Conservation (phyloP, 345 rosid species). For the Theobroma cacao region DNA sequence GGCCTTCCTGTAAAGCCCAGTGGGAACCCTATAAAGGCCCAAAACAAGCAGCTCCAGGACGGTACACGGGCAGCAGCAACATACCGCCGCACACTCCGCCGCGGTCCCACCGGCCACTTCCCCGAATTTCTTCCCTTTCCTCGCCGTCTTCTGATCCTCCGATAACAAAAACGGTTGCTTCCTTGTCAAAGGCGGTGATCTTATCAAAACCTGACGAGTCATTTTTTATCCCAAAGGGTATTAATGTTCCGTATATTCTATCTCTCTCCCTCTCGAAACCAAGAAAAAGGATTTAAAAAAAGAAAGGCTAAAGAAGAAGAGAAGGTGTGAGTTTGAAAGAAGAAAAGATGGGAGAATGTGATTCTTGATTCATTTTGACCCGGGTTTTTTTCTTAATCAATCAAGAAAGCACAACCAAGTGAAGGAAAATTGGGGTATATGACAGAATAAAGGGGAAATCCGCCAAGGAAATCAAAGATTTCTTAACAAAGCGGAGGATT, state of each 20-base stretch:
- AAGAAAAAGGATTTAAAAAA: not conserved
- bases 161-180: constrained; percentile 7
- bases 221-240: constrained; percentile 14
- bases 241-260: not conserved
- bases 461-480: not conserved
- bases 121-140: constrained; percentile 30
- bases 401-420: not conserved
- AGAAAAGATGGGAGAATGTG: not conserved
- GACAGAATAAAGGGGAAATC: not conserved
- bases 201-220: constrained; percentile 26
- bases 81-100: constrained; percentile 70
- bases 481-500: not conserved
- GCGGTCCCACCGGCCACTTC: constrained; percentile 66
- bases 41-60: constrained; percentile 56
- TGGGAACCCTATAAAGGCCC: constrained; percentile 63
- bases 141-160: constrained; percentile 11
- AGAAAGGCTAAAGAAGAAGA: not conserved
- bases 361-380: not conserved
- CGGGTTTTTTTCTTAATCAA: not conserved
- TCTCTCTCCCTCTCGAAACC: not conserved
- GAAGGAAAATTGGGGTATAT: not conserved
- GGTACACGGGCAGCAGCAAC: constrained; percentile 67
- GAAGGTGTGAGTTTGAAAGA: not conserved
- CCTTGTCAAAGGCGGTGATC: constrained; percentile 24
- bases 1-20: constrained; percentile 56